Conservation (phyloP, 2,329 filamentous ascomycete genomes). For the Arthroderma sp. region DNA sequence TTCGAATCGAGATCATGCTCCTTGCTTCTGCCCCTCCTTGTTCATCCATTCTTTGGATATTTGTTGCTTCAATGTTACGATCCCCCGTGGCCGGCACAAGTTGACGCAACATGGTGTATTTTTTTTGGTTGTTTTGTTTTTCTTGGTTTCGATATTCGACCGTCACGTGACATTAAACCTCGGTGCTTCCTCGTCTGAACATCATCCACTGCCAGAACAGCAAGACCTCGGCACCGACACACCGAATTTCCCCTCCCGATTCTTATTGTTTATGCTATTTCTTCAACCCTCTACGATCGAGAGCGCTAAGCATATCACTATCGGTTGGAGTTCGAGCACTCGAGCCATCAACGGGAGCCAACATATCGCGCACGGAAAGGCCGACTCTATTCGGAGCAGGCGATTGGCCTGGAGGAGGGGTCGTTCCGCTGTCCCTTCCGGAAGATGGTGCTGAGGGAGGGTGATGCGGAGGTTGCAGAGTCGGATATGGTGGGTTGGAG, state of each 20-base stretch:
- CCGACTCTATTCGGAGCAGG: conserved; percentile 26
- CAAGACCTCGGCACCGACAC: background rate
- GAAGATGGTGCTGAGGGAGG: conserved; percentile 15
- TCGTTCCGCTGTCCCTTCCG: conserved; percentile 20
- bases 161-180: background rate
- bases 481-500: conserved; percentile 20
- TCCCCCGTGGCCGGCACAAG: background rate
- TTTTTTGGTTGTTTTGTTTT: background rate
- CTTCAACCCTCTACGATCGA: conserved; percentile 29
- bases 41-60: too few species aligned
- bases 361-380: conserved; percentile 37
- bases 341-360: conserved; percentile 28
- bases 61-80: too few species aligned
- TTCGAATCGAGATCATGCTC: too few species aligned
- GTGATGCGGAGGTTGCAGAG: conserved; percentile 21
- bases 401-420: conserved; percentile 28
- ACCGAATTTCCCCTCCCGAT: background rate
- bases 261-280: conserved; percentile 12
- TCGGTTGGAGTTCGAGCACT: conserved; percentile 33
- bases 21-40: too few species aligned
- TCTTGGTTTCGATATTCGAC: background rate
- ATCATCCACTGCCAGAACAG: background rate
- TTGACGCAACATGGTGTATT: background rate
- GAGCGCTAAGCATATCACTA: conserved; percentile 38
- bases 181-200: background rate